Evolutionary conservation across 2,329 filamentous ascomycete species (phyloP).

Genomic region (Boeremia lycopersici): DNA sequence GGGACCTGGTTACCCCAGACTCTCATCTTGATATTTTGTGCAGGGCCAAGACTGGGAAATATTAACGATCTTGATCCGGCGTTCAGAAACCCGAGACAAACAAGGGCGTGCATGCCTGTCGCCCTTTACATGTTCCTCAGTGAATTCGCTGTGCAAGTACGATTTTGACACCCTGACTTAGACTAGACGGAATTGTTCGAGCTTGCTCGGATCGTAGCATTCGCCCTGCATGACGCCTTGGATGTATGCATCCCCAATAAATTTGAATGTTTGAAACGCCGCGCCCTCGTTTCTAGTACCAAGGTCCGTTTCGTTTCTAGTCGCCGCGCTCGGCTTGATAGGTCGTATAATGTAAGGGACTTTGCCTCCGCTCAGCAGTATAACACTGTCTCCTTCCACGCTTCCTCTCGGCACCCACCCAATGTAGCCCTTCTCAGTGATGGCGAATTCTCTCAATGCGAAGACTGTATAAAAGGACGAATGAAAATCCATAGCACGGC

Average conservation of each 20-base stretch:
- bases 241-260: background rate
- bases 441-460: background rate
- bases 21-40: background rate
- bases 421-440: background rate
- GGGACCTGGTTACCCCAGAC: background rate
- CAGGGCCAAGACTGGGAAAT: constrained; percentile 13
- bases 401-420: background rate
- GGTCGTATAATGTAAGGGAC: background rate
- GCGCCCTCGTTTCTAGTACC: background rate
- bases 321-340: background rate
- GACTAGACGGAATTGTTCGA: background rate
- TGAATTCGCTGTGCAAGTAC: background rate
- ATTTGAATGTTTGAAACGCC: background rate
- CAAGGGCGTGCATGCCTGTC: background rate
- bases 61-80: background rate
- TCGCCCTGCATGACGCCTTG: background rate
- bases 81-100: background rate
- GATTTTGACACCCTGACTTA: background rate
- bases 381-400: background rate
- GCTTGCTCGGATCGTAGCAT: background rate
- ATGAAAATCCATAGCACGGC: background rate
- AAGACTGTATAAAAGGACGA: background rate
- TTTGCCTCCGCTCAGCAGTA: background rate
- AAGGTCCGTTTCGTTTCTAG: background rate
- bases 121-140: background rate